Evolutionary conservation across 805 yeast species (phyloP).

Genomic region (Monosporozyma aerobia): DNA sequence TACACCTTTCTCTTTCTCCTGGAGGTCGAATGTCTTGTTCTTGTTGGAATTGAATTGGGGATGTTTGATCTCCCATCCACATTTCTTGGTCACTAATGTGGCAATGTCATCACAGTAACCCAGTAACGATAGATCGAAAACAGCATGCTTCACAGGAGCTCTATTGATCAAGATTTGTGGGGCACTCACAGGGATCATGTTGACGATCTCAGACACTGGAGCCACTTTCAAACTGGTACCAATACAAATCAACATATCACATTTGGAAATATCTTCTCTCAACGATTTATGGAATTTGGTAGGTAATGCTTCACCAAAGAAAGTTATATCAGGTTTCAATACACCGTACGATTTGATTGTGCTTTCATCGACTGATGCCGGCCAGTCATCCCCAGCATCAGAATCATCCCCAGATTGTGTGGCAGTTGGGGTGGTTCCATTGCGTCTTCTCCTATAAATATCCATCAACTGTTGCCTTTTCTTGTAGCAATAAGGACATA

Average conservation of each 20-base stretch:
- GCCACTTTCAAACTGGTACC: slow-evolving; percentile 93
- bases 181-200: slow-evolving; percentile 51
- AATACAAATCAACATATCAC: slow-evolving; percentile 75
- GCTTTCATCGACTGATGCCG: neutral
- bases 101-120: slow-evolving; percentile 83
- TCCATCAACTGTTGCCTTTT: slow-evolving; percentile 30
- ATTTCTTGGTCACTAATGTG: slow-evolving; percentile 45
- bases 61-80: slow-evolving; percentile 57
- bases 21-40: slow-evolving; percentile 13
- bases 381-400: neutral
- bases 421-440: neutral
- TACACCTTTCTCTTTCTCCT: slow-evolving; percentile 24
- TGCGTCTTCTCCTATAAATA: neutral
- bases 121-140: slow-evolving; percentile 66
- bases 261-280: slow-evolving; percentile 49
- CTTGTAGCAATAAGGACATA: slow-evolving; percentile 57
- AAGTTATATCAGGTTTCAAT: slow-evolving; percentile 86
- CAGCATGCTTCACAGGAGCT: slow-evolving; percentile 65
- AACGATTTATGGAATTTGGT: slow-evolving; percentile 50
- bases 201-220: slow-evolving; percentile 81
- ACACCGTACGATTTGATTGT: slow-evolving; percentile 56
- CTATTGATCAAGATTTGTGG: slow-evolving; percentile 77
- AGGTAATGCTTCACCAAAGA: slow-evolving; percentile 83
- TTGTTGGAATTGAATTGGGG: slow-evolving; percentile 33
- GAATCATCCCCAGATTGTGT: neutral